Conservation (phyloP, 495 filamentous ascomycete species). For the Xylaria cubensis region DNA sequence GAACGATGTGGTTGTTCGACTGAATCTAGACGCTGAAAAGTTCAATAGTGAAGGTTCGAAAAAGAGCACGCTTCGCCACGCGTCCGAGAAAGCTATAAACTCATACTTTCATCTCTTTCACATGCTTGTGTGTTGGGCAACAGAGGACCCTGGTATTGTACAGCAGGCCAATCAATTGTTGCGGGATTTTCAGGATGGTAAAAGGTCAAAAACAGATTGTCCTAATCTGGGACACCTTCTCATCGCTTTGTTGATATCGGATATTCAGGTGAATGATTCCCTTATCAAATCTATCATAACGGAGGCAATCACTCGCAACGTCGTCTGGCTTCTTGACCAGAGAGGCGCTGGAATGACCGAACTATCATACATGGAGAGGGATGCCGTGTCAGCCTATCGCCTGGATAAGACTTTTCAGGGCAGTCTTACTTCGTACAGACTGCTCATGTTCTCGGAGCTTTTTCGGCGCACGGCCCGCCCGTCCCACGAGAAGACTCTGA, state of each 20-base stretch:
- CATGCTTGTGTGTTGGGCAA: constrained; percentile 52
- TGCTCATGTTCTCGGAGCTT: constrained; percentile 61
- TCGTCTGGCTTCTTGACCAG: constrained; percentile 57
- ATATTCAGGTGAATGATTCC: constrained; percentile 46
- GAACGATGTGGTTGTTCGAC: constrained; percentile 59
- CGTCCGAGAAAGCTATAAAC: constrained; percentile 60
- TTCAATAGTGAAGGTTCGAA: neutral
- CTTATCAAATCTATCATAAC: constrained; percentile 53
- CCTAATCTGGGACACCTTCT: constrained; percentile 60
- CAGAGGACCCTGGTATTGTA: constrained; percentile 37
- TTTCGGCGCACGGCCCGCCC: constrained; percentile 54
- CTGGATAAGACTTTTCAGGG: constrained; percentile 55
- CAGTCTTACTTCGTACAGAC: constrained; percentile 54
- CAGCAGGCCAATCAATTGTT: constrained; percentile 43
- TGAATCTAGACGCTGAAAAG: constrained; percentile 42
- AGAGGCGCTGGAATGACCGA: constrained; percentile 51
- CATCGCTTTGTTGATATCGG: constrained; percentile 53
- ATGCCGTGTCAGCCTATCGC: constrained; percentile 51
- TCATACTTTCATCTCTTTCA: constrained; percentile 62
- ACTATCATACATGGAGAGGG: constrained; percentile 53
- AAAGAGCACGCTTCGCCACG: constrained; percentile 53
- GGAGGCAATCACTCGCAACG: constrained; percentile 58
- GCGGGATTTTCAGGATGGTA: constrained; percentile 44
- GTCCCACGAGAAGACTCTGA: constrained; percentile 41
- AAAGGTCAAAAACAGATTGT: constrained; percentile 47